Percentiles rank a stretch among this genome's conserved stretches.
phyloP scores from a whole-genome alignment of 2,329 filamentous ascomycete genomes.

The Fusarium papillatum region DNA sequence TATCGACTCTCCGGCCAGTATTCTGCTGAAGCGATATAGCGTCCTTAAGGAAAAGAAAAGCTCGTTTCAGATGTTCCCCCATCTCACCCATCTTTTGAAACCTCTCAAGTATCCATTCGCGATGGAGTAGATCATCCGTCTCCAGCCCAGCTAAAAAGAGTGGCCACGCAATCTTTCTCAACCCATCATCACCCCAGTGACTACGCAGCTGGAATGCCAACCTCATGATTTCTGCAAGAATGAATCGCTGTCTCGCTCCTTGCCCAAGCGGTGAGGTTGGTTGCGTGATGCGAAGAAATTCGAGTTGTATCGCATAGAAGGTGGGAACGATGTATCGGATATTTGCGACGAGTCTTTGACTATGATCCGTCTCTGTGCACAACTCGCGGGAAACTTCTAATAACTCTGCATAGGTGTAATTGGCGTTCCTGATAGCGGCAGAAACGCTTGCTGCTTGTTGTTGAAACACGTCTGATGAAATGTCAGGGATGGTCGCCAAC shows the following conservation, averaged over 20 bases:
- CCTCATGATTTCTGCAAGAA: constrained; percentile 34
- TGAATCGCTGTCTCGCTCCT: not conserved
- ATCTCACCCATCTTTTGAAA: constrained; percentile 46
- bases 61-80: constrained; percentile 44
- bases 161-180: constrained; percentile 49
- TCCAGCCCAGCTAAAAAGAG: constrained; percentile 51
- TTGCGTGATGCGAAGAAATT: constrained; percentile 28
- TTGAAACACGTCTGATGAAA: not conserved
- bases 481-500: constrained; percentile 29
- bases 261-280: not conserved
- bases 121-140: constrained; percentile 48
- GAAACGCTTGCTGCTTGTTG: not conserved
- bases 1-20: not conserved
- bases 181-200: constrained; percentile 46
- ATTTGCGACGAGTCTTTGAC: constrained; percentile 48
- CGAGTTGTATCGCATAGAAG: constrained; percentile 49
- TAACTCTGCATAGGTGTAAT: constrained; percentile 38
- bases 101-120: constrained; percentile 49
- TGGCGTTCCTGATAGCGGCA: constrained; percentile 32
- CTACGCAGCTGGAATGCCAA: constrained; percentile 48
- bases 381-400: constrained; percentile 43
- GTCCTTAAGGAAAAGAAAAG: not conserved
- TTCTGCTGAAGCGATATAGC: not conserved
- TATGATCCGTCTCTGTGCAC: constrained; percentile 35
- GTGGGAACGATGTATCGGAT: constrained; percentile 50